Percentiles rank a stretch among this genome's conserved stretches.
Evolutionary conservation across 768 basidiomycete species (phyloP).

Genomic region (Leccinum fibrillosum): DNA sequence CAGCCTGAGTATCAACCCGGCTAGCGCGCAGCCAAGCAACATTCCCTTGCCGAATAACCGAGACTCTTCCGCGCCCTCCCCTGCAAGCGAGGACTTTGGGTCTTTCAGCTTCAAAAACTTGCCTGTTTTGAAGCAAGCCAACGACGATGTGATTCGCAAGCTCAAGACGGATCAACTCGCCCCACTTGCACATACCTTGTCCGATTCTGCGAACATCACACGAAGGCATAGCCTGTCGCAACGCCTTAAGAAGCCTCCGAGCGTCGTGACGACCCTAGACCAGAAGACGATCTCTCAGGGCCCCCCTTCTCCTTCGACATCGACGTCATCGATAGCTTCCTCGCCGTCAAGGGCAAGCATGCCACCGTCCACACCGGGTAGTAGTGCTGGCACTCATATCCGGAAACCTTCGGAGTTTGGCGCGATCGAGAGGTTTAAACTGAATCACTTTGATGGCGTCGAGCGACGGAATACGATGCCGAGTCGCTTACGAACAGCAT

Average conservation of each 20-base stretch:
- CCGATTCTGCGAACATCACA: conserved; percentile 53
- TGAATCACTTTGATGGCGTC: conserved; percentile 71
- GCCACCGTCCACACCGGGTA: conserved; percentile 70
- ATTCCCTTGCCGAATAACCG: conserved; percentile 34
- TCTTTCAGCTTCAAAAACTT: conserved; percentile 98
- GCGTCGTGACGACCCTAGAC: conserved; percentile 69
- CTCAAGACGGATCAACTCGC: conserved; percentile 87
- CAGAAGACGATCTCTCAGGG: conserved; percentile 61
- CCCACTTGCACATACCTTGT: conserved; percentile 70
- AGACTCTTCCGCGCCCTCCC: conserved; percentile 43
- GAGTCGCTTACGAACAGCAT: conserved; percentile 82
- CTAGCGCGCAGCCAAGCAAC: conserved; percentile 12
- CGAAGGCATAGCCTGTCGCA: conserved; percentile 82
- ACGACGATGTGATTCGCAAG: conserved; percentile 97
- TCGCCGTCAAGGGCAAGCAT: conserved; percentile 78
- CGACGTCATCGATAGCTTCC: conserved; percentile 87
- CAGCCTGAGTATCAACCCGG: conserved; percentile 32
- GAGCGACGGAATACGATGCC: conserved; percentile 84
- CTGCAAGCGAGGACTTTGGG: conserved; percentile 88
- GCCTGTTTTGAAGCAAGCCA: conserved; percentile 93
- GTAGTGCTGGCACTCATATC: conserved; percentile 50
- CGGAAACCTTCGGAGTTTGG: conserved; percentile 91
- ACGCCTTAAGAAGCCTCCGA: conserved; percentile 75
- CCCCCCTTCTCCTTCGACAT: conserved; percentile 89
- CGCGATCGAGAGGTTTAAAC: conserved; percentile 85